Base-by-base conservation (phyloP, 345 rosid genomes). In the Citrus maxima region DNA sequence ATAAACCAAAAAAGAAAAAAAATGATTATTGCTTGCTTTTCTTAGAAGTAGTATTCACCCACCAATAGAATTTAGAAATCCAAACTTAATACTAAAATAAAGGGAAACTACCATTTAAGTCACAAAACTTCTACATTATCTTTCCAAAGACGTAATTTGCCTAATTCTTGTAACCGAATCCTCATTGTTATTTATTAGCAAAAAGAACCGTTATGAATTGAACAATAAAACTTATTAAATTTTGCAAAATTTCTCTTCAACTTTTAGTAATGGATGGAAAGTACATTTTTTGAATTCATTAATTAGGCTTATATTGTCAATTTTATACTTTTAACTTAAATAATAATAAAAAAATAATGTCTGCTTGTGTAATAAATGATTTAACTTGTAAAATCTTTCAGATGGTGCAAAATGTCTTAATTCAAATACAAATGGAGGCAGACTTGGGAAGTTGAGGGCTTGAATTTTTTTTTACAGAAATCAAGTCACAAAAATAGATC, bases 21-120 rank as follows among this genome's bases (percentile, higher is more conserved):
- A 21, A 54, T 73, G 22, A 58, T 73, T 35, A 73, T 58, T 73
- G 55, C 34, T 73, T 73, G 76, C 76, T 73, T 73, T 72, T 72
- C 64, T 62, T 61, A 9, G 7, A 74, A 74, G 77, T 9, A 40
- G 67, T 8, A 25, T 32, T 28, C 2, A 46, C 7, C 18, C 18
- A 28, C 30, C 78, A 28, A 10, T 63, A 21, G 42, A 62, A 37
- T 75, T 75, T 42, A 40, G 10, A 51, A 70, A 27, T 14, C 56
- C 19, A 12, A 69, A 27, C 34, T 30, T 25, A 70, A 46, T 18
- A 28, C 22, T 51, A 70, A 70, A 28, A 67, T 35, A 67, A 18
- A 21, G 24, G 37, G 37, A 35, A 67, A 67, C 25, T 59, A 7
- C 25, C 62, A n/a, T 59, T 9, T 6, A 6, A 63, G 37, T 24